A percentile compares a stretch with the other conserved stretches of the same genome.
Conservation (phyloP, 495 filamentous ascomycete species). For the Talaromyces trachyspermus region DNA sequence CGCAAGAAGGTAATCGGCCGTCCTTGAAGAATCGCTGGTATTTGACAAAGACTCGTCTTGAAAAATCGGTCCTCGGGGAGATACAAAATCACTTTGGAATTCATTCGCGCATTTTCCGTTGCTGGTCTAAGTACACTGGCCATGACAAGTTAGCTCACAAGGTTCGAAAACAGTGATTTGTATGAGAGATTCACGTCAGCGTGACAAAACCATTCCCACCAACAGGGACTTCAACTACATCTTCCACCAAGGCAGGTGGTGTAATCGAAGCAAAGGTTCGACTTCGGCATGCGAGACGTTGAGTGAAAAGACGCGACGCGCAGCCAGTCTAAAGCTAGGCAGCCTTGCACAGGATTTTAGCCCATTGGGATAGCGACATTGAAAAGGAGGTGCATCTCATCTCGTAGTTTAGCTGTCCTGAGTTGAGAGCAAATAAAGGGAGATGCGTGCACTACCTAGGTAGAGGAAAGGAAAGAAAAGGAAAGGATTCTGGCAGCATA, state of each 20-base stretch:
- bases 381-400: not conserved
- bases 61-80: constrained; percentile 35
- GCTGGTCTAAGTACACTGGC: constrained; percentile 22
- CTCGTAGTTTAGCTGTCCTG: too few species aligned
- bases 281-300: not conserved
- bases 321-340: not conserved
- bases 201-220: constrained; percentile 28
- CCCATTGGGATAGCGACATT: too few species aligned
- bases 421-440: too few species aligned
- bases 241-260: not conserved
- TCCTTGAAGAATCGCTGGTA: not conserved
- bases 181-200: constrained; percentile 18
- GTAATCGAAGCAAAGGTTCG: constrained; percentile 4
- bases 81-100: constrained; percentile 28
- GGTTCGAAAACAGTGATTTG: not conserved
- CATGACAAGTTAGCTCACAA: not conserved
- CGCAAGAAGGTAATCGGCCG: constrained; percentile 13
- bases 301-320: constrained; percentile 4
- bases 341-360: not conserved
- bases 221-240: constrained; percentile 19
- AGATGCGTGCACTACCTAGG: too few species aligned
- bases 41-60: not conserved
- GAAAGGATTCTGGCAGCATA: too few species aligned
- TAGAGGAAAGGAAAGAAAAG: too few species aligned
- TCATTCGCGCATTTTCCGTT: not conserved